Evolutionary conservation across 148 eudicot genomes (phyloP).

Genomic region (Bassia scoparia): DNA sequence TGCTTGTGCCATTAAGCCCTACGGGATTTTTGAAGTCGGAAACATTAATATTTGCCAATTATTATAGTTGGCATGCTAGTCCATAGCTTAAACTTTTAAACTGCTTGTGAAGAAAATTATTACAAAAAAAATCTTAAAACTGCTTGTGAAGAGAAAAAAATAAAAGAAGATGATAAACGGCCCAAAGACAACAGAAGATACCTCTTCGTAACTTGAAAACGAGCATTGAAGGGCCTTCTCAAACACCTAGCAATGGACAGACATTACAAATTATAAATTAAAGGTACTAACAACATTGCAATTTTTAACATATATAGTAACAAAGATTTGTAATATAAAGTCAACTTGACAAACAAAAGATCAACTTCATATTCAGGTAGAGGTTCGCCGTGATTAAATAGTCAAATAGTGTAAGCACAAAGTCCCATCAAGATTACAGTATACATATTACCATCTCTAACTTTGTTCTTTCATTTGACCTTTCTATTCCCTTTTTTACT

Average conservation of each 20-base stretch:
- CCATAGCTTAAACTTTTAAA: too few species aligned
- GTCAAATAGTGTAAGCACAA: background rate
- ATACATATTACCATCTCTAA: too few species aligned
- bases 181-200: slow-evolving; percentile 29
- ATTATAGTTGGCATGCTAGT: background rate
- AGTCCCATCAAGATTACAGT: too few species aligned
- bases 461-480: too few species aligned
- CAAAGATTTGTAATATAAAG: background rate
- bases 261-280: slow-evolving; percentile 3
- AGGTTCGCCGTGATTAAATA: background rate
- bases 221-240: slow-evolving; percentile 83
- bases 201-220: slow-evolving; percentile 87
- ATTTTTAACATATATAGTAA: background rate
- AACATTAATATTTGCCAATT: background rate
- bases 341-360: background rate
- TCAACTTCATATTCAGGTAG: background rate
- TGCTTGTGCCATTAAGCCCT: background rate
- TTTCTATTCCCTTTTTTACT: background rate
- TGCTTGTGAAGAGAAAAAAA: background rate
- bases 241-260: slow-evolving; percentile 57
- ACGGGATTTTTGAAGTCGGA: background rate
- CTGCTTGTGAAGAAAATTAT: background rate
- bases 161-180: background rate
- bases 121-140: background rate
- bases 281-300: background rate